Percentiles rank a stretch among this genome's conserved stretches.
Conservation (phyloP, 1,139 yeast genomes). For the Candida mesenterica region DNA sequence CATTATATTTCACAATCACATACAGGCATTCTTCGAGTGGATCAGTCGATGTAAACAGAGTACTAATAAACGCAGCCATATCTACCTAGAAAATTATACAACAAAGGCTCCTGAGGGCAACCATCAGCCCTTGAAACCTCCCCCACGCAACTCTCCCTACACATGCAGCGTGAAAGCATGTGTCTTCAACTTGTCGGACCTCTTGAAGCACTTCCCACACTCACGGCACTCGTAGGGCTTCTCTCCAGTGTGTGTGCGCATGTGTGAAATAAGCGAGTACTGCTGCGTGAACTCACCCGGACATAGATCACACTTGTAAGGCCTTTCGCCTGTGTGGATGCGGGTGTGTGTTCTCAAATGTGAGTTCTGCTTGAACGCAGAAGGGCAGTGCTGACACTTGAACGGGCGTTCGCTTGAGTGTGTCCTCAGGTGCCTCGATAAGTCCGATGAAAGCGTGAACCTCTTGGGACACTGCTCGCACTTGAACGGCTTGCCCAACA, state of each 20-base stretch:
- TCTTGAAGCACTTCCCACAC: constrained; percentile 53
- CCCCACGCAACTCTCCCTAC: too few species aligned
- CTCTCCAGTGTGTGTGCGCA: constrained; percentile 86
- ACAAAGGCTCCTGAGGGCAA: too few species aligned
- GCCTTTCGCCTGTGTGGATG: constrained; percentile 82
- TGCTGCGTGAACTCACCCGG: constrained; percentile 68
- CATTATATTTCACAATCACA: too few species aligned
- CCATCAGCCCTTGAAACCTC: too few species aligned
- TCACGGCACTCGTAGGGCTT: constrained; percentile 49
- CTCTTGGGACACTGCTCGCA: constrained; percentile 15
- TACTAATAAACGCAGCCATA: too few species aligned
- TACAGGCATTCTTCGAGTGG: too few species aligned
- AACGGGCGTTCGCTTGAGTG: constrained; percentile 29
- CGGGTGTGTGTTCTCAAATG: constrained; percentile 82
- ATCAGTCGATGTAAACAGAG: too few species aligned
- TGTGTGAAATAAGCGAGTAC: constrained; percentile 66
- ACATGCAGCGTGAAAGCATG: constrained; percentile 9
- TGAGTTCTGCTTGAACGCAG: constrained; percentile 75
- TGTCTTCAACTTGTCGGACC: constrained; percentile 47
- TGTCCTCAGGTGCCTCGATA: constrained; percentile 22
- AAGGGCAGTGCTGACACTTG: constrained; percentile 20
- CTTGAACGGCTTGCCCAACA: constrained; percentile 2
- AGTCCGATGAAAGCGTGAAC: constrained; percentile 22
- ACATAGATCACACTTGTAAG: constrained; percentile 68
- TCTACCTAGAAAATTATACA: too few species aligned